Conservation (phyloP, 331 rosid species). For the Rosa hybrid region DNA sequence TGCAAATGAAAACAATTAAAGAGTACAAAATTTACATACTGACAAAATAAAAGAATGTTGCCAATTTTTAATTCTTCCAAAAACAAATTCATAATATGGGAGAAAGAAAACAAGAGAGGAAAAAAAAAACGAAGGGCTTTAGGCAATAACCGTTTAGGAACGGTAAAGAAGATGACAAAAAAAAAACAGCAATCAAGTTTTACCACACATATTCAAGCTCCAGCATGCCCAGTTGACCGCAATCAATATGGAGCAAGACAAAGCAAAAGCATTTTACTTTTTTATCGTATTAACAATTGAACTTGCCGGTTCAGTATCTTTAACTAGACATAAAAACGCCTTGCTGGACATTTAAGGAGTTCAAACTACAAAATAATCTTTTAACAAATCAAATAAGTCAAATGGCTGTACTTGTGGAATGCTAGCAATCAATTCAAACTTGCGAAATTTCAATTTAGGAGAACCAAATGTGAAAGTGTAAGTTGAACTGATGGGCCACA, state of each 20-base stretch:
- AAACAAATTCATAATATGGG: background rate
- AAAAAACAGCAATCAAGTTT: background rate
- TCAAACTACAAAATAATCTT: constrained; percentile 4
- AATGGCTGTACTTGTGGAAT: background rate
- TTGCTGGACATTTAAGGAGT: constrained; percentile 14
- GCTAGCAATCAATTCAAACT: background rate
- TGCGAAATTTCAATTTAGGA: background rate
- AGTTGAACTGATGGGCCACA: background rate
- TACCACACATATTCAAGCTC: background rate
- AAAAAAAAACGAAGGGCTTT: background rate
- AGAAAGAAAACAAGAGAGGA: background rate
- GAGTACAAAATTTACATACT: background rate
- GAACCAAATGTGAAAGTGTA: background rate
- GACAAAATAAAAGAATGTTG: background rate
- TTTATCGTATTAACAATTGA: background rate
- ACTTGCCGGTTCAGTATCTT: background rate
- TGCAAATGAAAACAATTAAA: background rate
- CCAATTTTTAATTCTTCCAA: background rate
- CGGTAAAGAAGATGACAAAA: no score
- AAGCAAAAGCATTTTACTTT: background rate
- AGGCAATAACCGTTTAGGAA: background rate
- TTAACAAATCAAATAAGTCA: background rate
- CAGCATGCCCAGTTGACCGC: background rate
- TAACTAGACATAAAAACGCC: background rate
- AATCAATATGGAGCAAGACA: background rate